phyloP scores from a whole-genome alignment of 495 filamentous ascomycete species.

The Oleoguttula mirabilis region DNA sequence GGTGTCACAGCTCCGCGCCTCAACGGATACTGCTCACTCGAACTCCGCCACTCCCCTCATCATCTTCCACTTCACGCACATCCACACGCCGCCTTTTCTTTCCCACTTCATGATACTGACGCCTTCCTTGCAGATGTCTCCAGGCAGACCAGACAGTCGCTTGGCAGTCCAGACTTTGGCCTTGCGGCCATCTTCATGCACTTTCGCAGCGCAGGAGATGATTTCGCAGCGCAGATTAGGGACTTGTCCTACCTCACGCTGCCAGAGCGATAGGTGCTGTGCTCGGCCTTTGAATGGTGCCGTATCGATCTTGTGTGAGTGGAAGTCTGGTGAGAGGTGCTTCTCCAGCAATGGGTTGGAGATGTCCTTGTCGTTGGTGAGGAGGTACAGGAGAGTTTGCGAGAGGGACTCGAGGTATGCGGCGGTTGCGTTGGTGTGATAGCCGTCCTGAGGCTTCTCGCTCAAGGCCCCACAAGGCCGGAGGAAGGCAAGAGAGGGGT shows the following conservation, averaged over 20 bases:
- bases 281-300: not conserved
- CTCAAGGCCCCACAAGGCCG: not conserved
- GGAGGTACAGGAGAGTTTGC: not conserved
- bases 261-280: not conserved
- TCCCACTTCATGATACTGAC: not conserved
- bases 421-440: not conserved
- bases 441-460: not conserved
- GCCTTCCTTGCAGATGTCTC: not conserved
- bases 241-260: not conserved
- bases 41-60: not conserved
- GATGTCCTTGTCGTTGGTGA: not conserved
- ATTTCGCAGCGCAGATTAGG: not conserved
- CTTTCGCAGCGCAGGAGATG: not conserved
- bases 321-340: not conserved
- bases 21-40: too few species aligned
- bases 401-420: not conserved
- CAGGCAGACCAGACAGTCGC: not conserved
- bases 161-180: not conserved
- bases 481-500: not conserved
- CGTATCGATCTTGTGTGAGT: not conserved
- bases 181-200: not conserved
- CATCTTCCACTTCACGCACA: not conserved
- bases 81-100: not conserved
- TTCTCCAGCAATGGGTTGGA: not conserved
- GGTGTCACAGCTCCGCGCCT: too few species aligned